Evolutionary conservation across 1,284 basidiomycete genomes (phyloP).

Genomic region (Malassezia brasiliensis): DNA sequence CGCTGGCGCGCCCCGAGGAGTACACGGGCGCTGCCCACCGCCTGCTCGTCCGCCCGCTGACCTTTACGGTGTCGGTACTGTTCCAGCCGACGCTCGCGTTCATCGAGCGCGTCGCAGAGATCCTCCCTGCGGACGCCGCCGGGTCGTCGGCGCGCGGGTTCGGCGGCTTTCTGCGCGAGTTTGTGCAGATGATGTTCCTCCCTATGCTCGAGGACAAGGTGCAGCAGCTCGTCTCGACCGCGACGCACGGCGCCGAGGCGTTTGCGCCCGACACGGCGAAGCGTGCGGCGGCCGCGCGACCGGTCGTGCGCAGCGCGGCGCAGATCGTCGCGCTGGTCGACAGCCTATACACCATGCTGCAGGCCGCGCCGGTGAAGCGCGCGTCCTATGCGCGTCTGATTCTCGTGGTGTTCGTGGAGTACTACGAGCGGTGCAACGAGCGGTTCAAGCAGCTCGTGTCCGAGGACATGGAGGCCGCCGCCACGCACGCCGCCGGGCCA

Average conservation of each 20-base stretch:
- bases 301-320: slow-evolving; percentile 73
- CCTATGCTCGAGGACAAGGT: slow-evolving; percentile 94
- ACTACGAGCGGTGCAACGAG: slow-evolving; percentile 85
- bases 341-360: slow-evolving; percentile 81
- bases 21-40: slow-evolving; percentile 61
- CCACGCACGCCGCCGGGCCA: neutral
- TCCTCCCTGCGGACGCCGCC: slow-evolving; percentile 38
- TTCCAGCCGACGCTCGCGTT: slow-evolving; percentile 88
- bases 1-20: slow-evolving; percentile 6
- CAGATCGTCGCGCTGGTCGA: slow-evolving; percentile 83
- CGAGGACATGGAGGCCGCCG: neutral
- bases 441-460: slow-evolving; percentile 68
- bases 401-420: slow-evolving; percentile 88
- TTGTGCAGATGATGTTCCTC: slow-evolving; percentile 83
- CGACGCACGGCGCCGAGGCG: slow-evolving; percentile 55
- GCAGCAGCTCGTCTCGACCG: slow-evolving; percentile 24
- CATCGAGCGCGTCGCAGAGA: slow-evolving; percentile 56
- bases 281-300: slow-evolving; percentile 52
- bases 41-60: slow-evolving; percentile 75
- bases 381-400: slow-evolving; percentile 78
- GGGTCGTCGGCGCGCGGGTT: slow-evolving; percentile 53
- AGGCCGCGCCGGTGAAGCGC: slow-evolving; percentile 85
- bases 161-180: slow-evolving; percentile 75
- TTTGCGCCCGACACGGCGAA: slow-evolving; percentile 51
- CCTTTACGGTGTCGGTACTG: slow-evolving; percentile 85